Percentiles rank a stretch among this genome's conserved stretches.
phyloP scores from a whole-genome alignment of 139 green algal genomes.

The Spirogloea muscicola region DNA sequence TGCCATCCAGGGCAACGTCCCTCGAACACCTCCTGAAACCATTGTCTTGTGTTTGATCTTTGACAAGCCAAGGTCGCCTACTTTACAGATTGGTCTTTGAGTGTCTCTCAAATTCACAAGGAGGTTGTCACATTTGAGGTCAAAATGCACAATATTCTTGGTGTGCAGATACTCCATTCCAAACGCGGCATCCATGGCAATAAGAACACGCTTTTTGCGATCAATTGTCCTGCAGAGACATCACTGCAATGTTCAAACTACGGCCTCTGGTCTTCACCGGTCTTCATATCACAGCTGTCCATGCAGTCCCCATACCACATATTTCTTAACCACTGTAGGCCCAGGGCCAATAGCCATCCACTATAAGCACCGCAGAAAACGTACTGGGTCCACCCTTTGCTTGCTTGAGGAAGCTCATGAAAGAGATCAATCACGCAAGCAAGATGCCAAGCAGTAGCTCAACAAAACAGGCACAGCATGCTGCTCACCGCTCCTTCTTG shows the following conservation, averaged over 20 bases:
- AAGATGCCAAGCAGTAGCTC: too few species aligned
- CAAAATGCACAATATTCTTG: slow-evolving; percentile 87
- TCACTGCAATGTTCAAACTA: too few species aligned
- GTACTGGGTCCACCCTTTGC: too few species aligned
- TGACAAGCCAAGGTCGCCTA: slow-evolving; percentile 70
- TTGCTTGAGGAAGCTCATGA: too few species aligned
- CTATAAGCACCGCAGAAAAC: too few species aligned
- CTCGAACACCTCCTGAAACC: slow-evolving; percentile 68
- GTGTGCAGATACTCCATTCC: slow-evolving; percentile 88
- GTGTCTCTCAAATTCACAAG: slow-evolving; percentile 63
- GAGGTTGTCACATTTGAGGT: slow-evolving; percentile 92
- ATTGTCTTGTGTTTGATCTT: slow-evolving; percentile 68
- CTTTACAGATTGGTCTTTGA: slow-evolving; percentile 33
- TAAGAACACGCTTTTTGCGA: slow-evolving; percentile 56
- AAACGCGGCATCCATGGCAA: slow-evolving; percentile 73
- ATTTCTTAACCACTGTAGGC: too few species aligned
- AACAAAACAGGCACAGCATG: too few species aligned
- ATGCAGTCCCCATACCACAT: too few species aligned
- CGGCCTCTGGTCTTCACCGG: too few species aligned
- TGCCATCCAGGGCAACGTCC: slow-evolving; percentile 69
- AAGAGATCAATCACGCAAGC: too few species aligned
- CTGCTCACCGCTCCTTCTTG: slow-evolving; percentile 55
- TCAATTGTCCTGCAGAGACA: slow-evolving; percentile 36
- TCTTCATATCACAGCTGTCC: too few species aligned
- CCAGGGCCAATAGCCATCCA: too few species aligned